Conservation (phyloP, 345 rosid genomes). For the Balakata baccata region DNA sequence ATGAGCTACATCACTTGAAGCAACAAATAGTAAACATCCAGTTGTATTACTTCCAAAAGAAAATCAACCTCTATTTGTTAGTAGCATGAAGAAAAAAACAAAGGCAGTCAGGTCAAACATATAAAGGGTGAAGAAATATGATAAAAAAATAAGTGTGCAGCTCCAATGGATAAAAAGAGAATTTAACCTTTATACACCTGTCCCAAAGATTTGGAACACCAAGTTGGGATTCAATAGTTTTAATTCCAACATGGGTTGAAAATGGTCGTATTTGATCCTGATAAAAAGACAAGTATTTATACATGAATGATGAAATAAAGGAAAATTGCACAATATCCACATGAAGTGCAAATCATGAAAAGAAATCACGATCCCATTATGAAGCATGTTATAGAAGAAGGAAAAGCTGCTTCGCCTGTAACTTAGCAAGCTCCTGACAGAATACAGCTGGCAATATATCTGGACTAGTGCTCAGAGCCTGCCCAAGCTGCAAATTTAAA, state of each 20-base stretch:
- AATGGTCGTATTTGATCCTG: constrained; percentile 98
- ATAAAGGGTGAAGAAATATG: background rate
- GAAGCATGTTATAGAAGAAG: constrained; percentile 5
- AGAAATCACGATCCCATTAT: constrained; percentile 5
- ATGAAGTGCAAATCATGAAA: background rate
- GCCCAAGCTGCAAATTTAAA: constrained; percentile 68
- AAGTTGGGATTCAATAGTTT: constrained; percentile 76
- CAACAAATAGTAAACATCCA: constrained; percentile 27
- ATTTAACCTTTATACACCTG: constrained; percentile 94
- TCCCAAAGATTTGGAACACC: constrained; percentile 80
- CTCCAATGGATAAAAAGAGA: constrained; percentile 10
- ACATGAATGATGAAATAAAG: constrained; percentile 9
- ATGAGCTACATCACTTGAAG: constrained; percentile 84
- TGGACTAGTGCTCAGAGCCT: constrained; percentile 93
- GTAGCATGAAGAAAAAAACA: background rate
- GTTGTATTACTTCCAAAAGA: constrained; percentile 18
- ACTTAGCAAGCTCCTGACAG: constrained; percentile 89
- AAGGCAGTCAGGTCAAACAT: background rate
- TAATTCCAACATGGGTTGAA: constrained; percentile 65
- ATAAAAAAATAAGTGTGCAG: background rate
- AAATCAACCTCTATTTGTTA: background rate
- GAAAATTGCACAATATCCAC: background rate
- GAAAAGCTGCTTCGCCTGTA: constrained; percentile 52
- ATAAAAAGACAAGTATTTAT: constrained; percentile 22
- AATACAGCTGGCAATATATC: constrained; percentile 80